Evolutionary conservation across 768 basidiomycete species (phyloP), one percentile per base, ranked within the genome.

Genomic region (Cubamyces lactineus): DNA sequence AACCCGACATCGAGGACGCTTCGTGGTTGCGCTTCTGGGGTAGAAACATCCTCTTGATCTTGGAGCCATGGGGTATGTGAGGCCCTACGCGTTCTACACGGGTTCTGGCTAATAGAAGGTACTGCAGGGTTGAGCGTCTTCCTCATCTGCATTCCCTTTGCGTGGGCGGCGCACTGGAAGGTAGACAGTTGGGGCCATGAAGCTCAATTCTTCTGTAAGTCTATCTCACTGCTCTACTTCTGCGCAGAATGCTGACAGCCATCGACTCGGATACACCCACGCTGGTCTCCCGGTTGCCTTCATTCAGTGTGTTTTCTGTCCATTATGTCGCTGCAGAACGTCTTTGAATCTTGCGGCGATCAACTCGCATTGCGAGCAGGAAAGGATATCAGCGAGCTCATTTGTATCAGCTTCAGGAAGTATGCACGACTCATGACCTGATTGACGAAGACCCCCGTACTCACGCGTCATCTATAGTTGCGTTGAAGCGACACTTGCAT

Each of bases 401-500:
- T 89, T 23, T 73, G 81, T 13, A 78, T 89, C 48, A 85, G 86
- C 0, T 70, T 89, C 46, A 86, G 85, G 73, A 90, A 90, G 87
- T 87, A 58, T 40, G 80, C 56, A 8, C 13, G 8, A 57, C 9
- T n/a, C 7, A n/a, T 19, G 7, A 17, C 12, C n/a, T 24, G 17
- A n/a, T 7, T 13, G 11, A 3, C 24, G 4, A 12, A 11, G 1
- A n/a, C 16, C 30, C 17, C 8, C 17, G 21, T 12, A 13, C 38
- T 17, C 41, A 48, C 7, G 3, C 0, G 11, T 11, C 4, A 11
- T 8, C 7, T 5, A 16, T 57, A 90, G 88, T 69, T 76, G 83
- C 11, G 86, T 92, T 1, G 89, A 91, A 73, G 88, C 84, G 0
- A 86, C 87, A 0, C 75, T 92, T 5, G 87, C 87, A 0, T 84